Base-by-base conservation (phyloP, 148 eudicot genomes). In the Polygonum maritimum region DNA sequence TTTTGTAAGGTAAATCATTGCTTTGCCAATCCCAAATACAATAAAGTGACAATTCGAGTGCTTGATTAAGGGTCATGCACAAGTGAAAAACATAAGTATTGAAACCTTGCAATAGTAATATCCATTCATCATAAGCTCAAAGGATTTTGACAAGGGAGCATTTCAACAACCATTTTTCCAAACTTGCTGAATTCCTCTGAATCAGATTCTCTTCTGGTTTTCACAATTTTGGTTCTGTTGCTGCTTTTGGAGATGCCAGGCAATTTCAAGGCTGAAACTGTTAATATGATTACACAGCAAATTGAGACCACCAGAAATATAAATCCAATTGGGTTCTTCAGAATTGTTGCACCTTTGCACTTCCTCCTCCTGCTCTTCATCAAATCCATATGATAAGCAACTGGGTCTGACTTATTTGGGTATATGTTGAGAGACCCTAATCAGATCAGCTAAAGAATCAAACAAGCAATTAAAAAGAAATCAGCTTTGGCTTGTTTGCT, bases 101-200 rank as follows among this genome's bases (percentile, higher is more conserved):
- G n/a, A n/a, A n/a, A n/a, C n/a, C n/a, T n/a, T n/a, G n/a, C n/a
- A n/a, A n/a, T n/a, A n/a, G n/a, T n/a, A n/a, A n/a, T n/a, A n/a
- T n/a, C n/a, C 40, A 40, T 40, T 6, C 7, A 40, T 40, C 7
- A 40, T 40, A 40, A 40, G 0, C 7, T 40, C 44, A 41, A 41
- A 41, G 7, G n/a, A n/a, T n/a, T n/a, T n/a, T n/a, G n/a, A n/a
- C n/a, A n/a, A n/a, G 97, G 97, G 60, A 95, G 80, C 98, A 94
- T 89, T 48, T 83, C 88, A 67, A 94, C 74, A 76, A 90, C 78
- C 86, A 85, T 84, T 73, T 84, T 74, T 67, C 97, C 97, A 76
- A 92, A 87, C 57, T 74, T 79, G 3, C 97, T 35, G 2, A 4
- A 38, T 36, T 15, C 35, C n/a, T 67, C 21, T 14, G 40, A 14